A percentile compares a stretch with the other conserved stretches of the same genome.
Conservation (phyloP, 2,329 filamentous ascomycete species). For the Aspergillus costaricaensis region DNA sequence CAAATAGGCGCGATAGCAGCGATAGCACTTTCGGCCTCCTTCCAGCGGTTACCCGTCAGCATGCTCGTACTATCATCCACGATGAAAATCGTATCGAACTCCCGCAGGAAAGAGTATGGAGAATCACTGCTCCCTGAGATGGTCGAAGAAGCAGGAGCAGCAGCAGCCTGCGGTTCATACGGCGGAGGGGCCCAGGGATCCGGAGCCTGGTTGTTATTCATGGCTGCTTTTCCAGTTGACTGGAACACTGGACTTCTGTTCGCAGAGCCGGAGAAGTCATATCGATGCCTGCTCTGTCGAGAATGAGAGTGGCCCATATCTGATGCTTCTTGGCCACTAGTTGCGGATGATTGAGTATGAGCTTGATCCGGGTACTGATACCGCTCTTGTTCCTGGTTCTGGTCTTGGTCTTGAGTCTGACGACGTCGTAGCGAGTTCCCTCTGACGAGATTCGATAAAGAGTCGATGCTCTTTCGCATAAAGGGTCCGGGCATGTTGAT, state of each 20-base stretch:
- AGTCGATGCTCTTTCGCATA: too few species aligned
- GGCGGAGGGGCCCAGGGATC: background rate
- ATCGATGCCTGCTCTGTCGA: background rate
- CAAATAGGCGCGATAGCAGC: slow-evolving; percentile 78
- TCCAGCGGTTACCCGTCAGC: slow-evolving; percentile 78
- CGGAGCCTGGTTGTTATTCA: background rate
- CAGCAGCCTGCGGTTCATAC: slow-evolving; percentile 4
- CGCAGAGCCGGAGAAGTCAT: background rate
- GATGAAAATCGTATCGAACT: slow-evolving; percentile 85
- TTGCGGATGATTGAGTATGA: background rate
- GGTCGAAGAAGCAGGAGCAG: slow-evolving; percentile 30
- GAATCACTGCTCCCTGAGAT: slow-evolving; percentile 55
- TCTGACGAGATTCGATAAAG: too few species aligned
- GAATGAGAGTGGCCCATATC: slow-evolving; percentile 1
- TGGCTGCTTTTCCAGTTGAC: background rate
- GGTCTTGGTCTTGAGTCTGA: background rate
- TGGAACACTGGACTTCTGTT: background rate
- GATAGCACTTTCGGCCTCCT: slow-evolving; percentile 70
- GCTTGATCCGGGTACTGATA: background rate
- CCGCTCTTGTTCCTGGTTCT: background rate
- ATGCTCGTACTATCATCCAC: slow-evolving; percentile 94
- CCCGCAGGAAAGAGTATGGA: slow-evolving; percentile 71
- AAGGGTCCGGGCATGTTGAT: too few species aligned
- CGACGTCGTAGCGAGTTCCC: too few species aligned
- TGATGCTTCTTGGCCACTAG: background rate